Evolutionary conservation across 2,329 filamentous ascomycete species (phyloP), one percentile per base, ranked within the genome.

Genomic region (Apiospora hydei): DNA sequence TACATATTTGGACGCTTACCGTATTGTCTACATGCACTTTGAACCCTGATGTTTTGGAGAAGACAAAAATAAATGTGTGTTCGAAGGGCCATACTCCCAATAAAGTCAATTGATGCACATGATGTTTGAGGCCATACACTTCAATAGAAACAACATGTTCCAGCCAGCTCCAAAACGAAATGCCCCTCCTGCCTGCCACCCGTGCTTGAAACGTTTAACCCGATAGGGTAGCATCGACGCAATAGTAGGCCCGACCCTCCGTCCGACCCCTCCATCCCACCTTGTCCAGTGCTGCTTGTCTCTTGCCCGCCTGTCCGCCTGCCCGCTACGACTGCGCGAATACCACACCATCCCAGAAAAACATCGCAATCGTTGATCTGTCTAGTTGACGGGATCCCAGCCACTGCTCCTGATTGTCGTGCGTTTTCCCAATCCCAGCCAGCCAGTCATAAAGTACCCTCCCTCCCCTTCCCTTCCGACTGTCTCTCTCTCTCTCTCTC

Each of bases 381-480:
- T 21, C 30, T n/a, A 49, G 44, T 18, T 1, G 43, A 18, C 34
- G 30, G 26, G 26, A 53, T 4, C 14, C 16, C 16, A 57, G 51
- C 51, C 51, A 57, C 51, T 57, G 53, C 53, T 38, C 53, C 30
- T 38, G 53, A 61, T 38, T 61, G 53, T 61, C 53, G 30, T 61
- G 53, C 53, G 53, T 38, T 61, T 57, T 61, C 30, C 53, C 6
- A 61, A 38, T 30, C 26, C 26, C 26, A 16, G 34, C 34, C 34
- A 30, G 26, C 26, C 57, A 13, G 34, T 64, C 57, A 64, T 64
- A 64, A 64, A 64, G 34, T n/a, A 6, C 30, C 11, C 34, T 71
- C 73, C 73, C 72, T 73, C 72, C 77, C 75, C 69, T 70, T 73
- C 73, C 57, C 71, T 69, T 43, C 70, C 72, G 34, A 57, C 51